A percentile compares a stretch with the other conserved stretches of the same genome.
Evolutionary conservation across 108 stramenopile genomes (phyloP).

Genomic region (Seminavis robusta): DNA sequence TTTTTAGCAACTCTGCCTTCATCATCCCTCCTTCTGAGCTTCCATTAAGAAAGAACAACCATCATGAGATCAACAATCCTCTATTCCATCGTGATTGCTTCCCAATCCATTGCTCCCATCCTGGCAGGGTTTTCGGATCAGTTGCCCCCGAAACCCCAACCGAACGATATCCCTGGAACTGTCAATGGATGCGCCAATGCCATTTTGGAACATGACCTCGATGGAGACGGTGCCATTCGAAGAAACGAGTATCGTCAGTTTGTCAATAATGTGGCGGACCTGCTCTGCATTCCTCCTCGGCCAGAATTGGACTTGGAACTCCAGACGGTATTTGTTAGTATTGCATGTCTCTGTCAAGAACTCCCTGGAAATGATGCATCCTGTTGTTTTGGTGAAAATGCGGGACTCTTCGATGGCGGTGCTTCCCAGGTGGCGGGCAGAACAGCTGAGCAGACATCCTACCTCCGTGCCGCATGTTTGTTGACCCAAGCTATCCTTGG

Average conservation of each 20-base stretch:
- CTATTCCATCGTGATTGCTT: too few species aligned
- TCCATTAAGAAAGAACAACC: too few species aligned
- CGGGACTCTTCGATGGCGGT: conserved; percentile 3
- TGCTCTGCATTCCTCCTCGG: background rate
- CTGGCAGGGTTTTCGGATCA: too few species aligned
- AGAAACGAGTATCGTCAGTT: conserved; percentile 7
- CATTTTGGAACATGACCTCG: background rate
- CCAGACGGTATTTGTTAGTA: background rate
- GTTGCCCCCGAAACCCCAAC: too few species aligned
- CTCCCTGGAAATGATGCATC: background rate
- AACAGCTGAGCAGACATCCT: background rate
- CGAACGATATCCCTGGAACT: too few species aligned
- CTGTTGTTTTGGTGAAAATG: conserved; percentile 13
- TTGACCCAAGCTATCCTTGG: conserved; percentile 12
- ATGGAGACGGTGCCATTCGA: conserved; percentile 10
- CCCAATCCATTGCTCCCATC: too few species aligned
- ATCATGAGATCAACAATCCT: too few species aligned
- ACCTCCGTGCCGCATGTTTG: conserved; percentile 2
- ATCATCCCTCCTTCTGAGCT: too few species aligned
- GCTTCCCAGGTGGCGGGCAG: background rate
- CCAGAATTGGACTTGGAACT: conserved; percentile 1
- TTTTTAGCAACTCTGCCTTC: too few species aligned
- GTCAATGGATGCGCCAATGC: conserved; percentile 9
- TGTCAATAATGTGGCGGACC: background rate
- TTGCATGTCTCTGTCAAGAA: conserved; percentile 11